Conservation (phyloP, 2,329 filamentous ascomycete genomes). For the Leptographium procerum region DNA sequence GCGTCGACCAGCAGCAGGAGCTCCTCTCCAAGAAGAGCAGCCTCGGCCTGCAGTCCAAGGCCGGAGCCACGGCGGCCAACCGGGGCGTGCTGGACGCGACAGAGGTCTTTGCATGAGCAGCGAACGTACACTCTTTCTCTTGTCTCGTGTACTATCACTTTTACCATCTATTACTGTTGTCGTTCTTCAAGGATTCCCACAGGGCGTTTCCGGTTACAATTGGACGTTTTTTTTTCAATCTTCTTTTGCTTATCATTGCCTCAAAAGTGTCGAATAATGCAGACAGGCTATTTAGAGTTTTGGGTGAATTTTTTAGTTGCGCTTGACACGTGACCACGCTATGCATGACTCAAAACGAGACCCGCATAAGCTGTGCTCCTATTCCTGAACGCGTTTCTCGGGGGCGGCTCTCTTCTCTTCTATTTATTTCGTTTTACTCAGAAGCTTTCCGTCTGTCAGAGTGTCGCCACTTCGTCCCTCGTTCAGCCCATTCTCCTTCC, state of each 20-base stretch:
- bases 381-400: not conserved
- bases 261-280: not conserved
- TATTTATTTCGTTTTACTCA: not conserved
- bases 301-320: not conserved
- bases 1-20: slow-evolving; percentile 64
- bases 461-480: not conserved
- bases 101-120: slow-evolving; percentile 57
- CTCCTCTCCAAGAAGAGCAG: slow-evolving; percentile 62
- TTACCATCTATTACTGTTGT: no score
- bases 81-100: slow-evolving; percentile 65
- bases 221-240: not conserved
- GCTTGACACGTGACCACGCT: not conserved
- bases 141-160: not conserved
- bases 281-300: not conserved
- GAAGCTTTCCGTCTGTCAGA: not conserved
- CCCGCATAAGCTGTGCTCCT: not conserved
- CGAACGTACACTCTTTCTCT: not conserved
- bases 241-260: no score
- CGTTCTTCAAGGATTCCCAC: no score
- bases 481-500: not conserved
- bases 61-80: slow-evolving; percentile 48
- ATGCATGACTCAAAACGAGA: not conserved
- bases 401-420: not conserved
- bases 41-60: slow-evolving; percentile 58
- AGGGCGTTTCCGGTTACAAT: not conserved